Evolutionary conservation across 306 rosid genomes (phyloP).

Genomic region (Canavalia ensiformis): DNA sequence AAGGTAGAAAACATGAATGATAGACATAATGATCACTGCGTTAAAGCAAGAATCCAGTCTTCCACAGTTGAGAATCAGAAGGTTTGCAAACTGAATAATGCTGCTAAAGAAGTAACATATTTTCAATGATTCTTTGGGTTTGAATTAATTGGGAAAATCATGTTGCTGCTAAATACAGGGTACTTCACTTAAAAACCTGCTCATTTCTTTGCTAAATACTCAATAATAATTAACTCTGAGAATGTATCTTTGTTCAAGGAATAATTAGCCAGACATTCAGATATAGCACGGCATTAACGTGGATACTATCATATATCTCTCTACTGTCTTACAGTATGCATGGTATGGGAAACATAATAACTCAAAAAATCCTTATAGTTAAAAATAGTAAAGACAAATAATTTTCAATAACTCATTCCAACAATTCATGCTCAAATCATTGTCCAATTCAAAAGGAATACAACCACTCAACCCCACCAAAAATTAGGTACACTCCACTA

Average conservation of each 20-base stretch:
- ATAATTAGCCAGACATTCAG: conserved; percentile 5
- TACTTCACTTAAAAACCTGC: conserved; percentile 23
- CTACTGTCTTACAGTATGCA: background rate
- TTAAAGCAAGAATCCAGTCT: background rate
- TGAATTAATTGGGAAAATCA: background rate
- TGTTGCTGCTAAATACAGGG: background rate
- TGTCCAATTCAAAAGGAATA: background rate
- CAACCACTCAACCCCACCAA: conserved; percentile 9
- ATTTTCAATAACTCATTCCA: conserved; percentile 5
- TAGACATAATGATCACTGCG: background rate
- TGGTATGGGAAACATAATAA: conserved; percentile 15
- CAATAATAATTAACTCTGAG: background rate
- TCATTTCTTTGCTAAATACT: conserved; percentile 7
- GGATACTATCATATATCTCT: background rate
- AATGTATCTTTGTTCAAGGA: conserved; percentile 26
- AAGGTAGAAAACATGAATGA: background rate
- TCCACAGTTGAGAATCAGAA: background rate
- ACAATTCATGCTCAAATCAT: conserved; percentile 8
- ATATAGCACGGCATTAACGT: background rate
- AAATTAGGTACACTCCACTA: background rate
- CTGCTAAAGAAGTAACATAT: background rate
- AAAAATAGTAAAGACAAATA: conserved; percentile 7
- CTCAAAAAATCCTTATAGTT: background rate
- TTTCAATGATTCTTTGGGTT: background rate
- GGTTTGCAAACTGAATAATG: background rate